Base-by-base conservation (phyloP, 148 eudicot species). In the Amaranthus cruentus region DNA sequence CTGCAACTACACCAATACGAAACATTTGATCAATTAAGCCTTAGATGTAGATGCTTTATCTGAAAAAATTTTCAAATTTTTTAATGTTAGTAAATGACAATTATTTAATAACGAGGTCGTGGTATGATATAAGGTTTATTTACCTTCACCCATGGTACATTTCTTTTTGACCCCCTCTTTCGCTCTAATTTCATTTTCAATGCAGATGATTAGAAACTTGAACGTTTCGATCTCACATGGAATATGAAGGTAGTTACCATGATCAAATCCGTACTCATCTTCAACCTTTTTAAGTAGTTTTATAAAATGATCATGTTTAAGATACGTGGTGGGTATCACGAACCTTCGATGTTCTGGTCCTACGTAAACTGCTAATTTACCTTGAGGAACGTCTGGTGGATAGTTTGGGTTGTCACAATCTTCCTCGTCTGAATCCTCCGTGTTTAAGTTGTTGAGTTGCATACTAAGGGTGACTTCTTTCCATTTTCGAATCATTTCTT, bases 141-240 rank as follows among this genome's bases (percentile, higher is more conserved):
- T 28, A 28, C 38, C 38, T 28, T 28, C 3, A 10, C 6, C 9
- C 60, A 6, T 18, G 13, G 13, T 56, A 4, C 18, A 10, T 50
- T 47, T 69, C 12, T 0, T 58, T 46, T 0, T 75, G 66, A 80
- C 63, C 55, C n/a, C 77, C 81, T 38, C 74, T 83, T 74, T 84
- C 79, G 55, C 73, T 80, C 75, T 80, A 84, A 72, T 71, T 81
- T 79, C 78, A 21, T 15, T 61, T 9, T 88, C 96, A 81, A 93
- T 86, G 80, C 87, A 86, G 59, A 85, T 88, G 18, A 93, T 82
- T 48, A 93, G 91, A 78, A 81, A 88, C 82, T 93, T 91, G 76
- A 91, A 93, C 42, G 89, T 93, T 94, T 93, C 98, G 10, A 81
- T 85, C 83, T 93, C 94, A 47, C 98, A 93, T 0, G 98, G 98